Evolutionary conservation across 2,329 filamentous ascomycete genomes (phyloP).

Genomic region (Talaromyces sp.): DNA sequence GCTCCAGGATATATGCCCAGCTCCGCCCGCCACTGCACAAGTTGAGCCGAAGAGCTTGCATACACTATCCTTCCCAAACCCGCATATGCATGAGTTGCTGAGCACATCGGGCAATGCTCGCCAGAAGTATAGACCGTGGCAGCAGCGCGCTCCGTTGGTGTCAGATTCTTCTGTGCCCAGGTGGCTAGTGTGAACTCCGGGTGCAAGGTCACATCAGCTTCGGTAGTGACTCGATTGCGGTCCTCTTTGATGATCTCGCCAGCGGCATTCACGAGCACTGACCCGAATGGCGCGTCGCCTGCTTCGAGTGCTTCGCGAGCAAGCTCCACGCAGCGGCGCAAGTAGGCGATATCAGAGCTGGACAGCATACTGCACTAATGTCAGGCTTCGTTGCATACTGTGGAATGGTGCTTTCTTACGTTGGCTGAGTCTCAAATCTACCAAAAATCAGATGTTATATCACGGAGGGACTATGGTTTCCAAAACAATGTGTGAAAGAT

Average conservation of each 20-base stretch:
- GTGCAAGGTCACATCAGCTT: not conserved
- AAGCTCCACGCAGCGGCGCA: conserved; percentile 4
- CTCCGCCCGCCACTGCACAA: not conserved
- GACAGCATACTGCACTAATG: not conserved
- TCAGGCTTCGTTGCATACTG: not conserved
- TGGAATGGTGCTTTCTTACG: not conserved
- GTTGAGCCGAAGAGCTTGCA: not conserved
- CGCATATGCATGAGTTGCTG: not conserved
- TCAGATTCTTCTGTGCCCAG: not conserved
- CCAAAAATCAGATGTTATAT: not conserved
- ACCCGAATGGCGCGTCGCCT: not conserved
- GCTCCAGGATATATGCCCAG: not conserved
- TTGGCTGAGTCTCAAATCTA: not conserved
- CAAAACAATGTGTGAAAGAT: not conserved
- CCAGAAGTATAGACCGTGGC: not conserved
- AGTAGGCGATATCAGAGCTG: not conserved
- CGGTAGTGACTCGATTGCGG: not conserved
- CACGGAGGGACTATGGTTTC: not conserved
- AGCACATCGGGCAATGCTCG: not conserved
- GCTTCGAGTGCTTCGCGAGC: not conserved
- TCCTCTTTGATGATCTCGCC: not conserved
- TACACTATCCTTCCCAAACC: not conserved
- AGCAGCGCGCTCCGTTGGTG: not conserved
- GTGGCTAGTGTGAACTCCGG: not conserved
- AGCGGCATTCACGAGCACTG: not conserved